A percentile compares a stretch with the other conserved stretches of the same genome.
These are phyloP conservation scores for Apophysomyces sp. DNA, from an alignment of 371 early-diverging fungal species.

Conservation along the genomic window DNA sequence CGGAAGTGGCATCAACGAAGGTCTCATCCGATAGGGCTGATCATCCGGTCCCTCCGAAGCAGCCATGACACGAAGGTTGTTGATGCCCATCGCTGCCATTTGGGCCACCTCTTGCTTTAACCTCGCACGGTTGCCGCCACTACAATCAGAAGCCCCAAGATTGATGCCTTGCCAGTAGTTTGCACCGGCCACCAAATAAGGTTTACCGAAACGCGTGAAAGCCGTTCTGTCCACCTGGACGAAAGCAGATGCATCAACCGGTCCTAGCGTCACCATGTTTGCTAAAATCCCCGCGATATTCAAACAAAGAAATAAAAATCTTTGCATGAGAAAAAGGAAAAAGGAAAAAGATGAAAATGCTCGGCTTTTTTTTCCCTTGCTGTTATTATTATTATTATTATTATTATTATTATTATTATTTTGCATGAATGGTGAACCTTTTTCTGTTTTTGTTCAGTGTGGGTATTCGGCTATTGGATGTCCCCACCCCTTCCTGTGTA, in stretches of 20 bases:
- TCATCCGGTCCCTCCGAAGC: slow-evolving; percentile 61
- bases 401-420: too few relatives aligned
- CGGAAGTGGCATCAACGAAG: slow-evolving; percentile 55
- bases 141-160: slow-evolving; percentile 39
- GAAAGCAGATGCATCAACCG: slow-evolving; percentile 9
- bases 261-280: background rate
- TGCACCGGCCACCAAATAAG: slow-evolving; percentile 50
- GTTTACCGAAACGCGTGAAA: slow-evolving; percentile 26
- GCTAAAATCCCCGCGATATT: background rate
- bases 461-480: too few relatives aligned
- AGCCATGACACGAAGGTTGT: slow-evolving; percentile 67
- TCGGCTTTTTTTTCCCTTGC: background rate
- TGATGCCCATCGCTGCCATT: slow-evolving; percentile 51
- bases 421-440: background rate
- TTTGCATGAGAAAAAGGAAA: background rate
- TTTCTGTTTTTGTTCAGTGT: too few relatives aligned
- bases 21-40: slow-evolving; percentile 61
- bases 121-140: slow-evolving; percentile 51
- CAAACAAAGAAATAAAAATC: background rate
- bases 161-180: slow-evolving; percentile 80
- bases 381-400: too few relatives aligned
- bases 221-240: slow-evolving; percentile 21
- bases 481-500: too few relatives aligned
- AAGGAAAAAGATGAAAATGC: background rate
- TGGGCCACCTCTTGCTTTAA: slow-evolving; percentile 49